Base-by-base conservation (phyloP, 2,329 filamentous ascomycete species). In the Alternaria sp. region DNA sequence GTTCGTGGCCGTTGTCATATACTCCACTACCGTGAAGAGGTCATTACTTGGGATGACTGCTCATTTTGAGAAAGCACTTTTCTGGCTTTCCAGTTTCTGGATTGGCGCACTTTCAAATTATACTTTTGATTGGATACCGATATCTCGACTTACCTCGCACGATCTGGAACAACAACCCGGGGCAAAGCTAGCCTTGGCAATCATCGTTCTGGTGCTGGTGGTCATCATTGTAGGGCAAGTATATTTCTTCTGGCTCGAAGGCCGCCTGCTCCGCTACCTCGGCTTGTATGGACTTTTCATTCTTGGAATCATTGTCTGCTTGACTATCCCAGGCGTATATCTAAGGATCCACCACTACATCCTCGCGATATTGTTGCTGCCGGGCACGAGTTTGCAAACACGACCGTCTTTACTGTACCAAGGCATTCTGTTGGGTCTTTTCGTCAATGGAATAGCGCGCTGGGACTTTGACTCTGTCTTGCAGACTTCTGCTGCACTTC, bases 81-180 rank as follows among this genome's bases (percentile, higher is more conserved):
- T 98, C 28, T 98, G 93, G 91, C 85, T 98, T 2, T 93, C 93
- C 1, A 90, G 89, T 12, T 93, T 91, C 76, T 98, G 96, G 90
- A 89, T 97, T 47, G 95, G 94, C 15, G 90, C 93, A 1, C 82
- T 98, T 66, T 94, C 94, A 70, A 98, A 98, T 78, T 96, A 97
- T 79, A 97, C 96, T 0, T 92, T 98, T 72, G 91, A 93, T 67
- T 91, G 92, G 83, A 97, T 98, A 63, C 96, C 96, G 0, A 96
- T 99, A 69, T 89, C 93, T 77, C 90, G 96, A 5, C 86, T 99
- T 15, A 97, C 91, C 10, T 88, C 90, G 0, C 93, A 96, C 76
- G 96, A 99, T 74, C 87, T 99, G 30, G 83, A 90, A 45, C 91
- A 94, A 74, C 93, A 98, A 76, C 95, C 96, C 0, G 95, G 95